Conservation (phyloP, 257 asterid species). For the Ilex aquifolium region DNA sequence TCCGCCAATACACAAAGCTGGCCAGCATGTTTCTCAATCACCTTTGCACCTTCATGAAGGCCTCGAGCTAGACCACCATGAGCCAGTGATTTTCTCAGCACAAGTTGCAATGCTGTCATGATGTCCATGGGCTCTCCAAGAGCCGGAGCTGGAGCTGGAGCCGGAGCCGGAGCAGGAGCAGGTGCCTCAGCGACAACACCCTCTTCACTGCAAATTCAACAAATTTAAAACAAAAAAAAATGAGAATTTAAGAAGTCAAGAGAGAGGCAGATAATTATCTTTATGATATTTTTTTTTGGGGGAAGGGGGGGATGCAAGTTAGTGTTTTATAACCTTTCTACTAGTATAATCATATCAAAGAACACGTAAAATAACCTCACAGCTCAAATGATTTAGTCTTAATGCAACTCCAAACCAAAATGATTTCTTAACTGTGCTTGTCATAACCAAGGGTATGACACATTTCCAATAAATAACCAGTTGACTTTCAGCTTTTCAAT, state of each 20-base stretch:
- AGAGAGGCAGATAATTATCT: too few relatives aligned
- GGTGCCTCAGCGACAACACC: slow-evolving; percentile 33
- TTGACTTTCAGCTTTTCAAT: too few relatives aligned
- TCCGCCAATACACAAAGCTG: slow-evolving; percentile 70
- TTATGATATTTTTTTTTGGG: too few relatives aligned
- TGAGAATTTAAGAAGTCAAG: background rate
- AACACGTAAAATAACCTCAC: too few relatives aligned
- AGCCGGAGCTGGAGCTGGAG: slow-evolving; percentile 46
- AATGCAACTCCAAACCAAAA: too few relatives aligned
- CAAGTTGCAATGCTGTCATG: slow-evolving; percentile 57
- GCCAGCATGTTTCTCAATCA: slow-evolving; percentile 64
- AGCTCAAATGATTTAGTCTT: too few relatives aligned
- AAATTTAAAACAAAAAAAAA: background rate
- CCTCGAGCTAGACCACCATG: slow-evolving; percentile 67
- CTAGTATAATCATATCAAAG: too few relatives aligned
- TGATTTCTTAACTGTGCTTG: too few relatives aligned
- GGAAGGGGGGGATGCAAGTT: too few relatives aligned
- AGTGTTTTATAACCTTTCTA: too few relatives aligned
- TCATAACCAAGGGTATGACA: too few relatives aligned
- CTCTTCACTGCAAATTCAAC: slow-evolving; percentile 27
- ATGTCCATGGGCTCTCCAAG: slow-evolving; percentile 62
- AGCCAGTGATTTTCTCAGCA: slow-evolving; percentile 57
- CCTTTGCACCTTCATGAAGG: slow-evolving; percentile 63
- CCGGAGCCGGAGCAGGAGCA: slow-evolving; percentile 46
- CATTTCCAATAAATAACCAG: too few relatives aligned